phyloP scores from a whole-genome alignment of 768 basidiomycete genomes.

The Boletales sp. region DNA sequence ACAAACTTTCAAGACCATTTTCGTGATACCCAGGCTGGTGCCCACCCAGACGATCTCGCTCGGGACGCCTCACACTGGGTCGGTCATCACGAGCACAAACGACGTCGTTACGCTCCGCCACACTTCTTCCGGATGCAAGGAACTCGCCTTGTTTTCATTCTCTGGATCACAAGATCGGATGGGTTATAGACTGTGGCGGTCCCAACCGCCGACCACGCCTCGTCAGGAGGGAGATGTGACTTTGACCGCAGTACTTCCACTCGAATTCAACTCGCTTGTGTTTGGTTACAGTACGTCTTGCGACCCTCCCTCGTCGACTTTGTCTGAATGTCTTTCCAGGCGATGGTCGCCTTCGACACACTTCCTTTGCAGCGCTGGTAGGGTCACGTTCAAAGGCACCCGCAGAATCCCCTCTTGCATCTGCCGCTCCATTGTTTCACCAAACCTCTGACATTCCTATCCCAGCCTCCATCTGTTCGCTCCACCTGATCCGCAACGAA shows the following conservation, averaged over 20 bases:
- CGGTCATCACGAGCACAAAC: constrained; percentile 7
- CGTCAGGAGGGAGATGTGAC: constrained; percentile 4
- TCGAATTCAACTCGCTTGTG: constrained; percentile 56
- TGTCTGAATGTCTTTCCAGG: constrained; percentile 31
- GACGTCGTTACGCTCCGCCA: constrained; percentile 18
- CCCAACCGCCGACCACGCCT: constrained; percentile 3
- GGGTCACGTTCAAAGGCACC: neutral
- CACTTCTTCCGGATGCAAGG: constrained; percentile 16
- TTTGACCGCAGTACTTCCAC: constrained; percentile 45
- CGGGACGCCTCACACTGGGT: neutral
- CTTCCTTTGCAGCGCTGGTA: constrained; percentile 40
- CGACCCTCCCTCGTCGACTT: neutral
- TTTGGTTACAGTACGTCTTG: constrained; percentile 57
- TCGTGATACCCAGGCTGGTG: constrained; percentile 10
- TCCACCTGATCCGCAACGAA: constrained; percentile 56
- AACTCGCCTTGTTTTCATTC: constrained; percentile 13
- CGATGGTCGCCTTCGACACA: constrained; percentile 50
- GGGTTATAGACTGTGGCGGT: constrained; percentile 20
- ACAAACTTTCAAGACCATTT: constrained; percentile 4
- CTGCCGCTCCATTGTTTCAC: constrained; percentile 17
- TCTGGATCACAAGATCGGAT: constrained; percentile 5
- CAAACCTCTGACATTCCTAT: constrained; percentile 47
- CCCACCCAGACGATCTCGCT: constrained; percentile 9
- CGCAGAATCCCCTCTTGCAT: neutral
- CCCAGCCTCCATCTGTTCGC: constrained; percentile 38